Base-by-base conservation (phyloP, 257 asterid species). In the Nicotiana tomentosiformis region DNA sequence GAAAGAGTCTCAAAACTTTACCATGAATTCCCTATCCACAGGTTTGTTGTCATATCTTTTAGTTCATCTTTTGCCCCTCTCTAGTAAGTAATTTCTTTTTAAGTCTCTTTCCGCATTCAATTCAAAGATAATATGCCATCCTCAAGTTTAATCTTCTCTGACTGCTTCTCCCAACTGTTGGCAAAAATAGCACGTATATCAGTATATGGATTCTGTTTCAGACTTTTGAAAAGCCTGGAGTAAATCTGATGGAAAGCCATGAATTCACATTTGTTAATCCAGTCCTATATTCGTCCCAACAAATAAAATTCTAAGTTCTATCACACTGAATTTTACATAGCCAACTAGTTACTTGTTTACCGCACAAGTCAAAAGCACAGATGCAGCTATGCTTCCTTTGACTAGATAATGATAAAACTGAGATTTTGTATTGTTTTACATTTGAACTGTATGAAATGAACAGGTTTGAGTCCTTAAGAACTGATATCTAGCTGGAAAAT, bases 11-110 rank as follows among this genome's bases (percentile, higher is more conserved):
- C 91, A 1, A 67, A 85, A 66, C 96, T 91, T 65, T 94, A 85
- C 60, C 97, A 97, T 10, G 93, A 88, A 56, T 94, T 88, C 77
- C 90, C 93, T 2, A 86, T 93, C 84, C 95, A 91, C 96, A 95
- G 99, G 99, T 95, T 20, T 16, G 65, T 58, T 58, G 90, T 81
- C 43, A 11, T 29, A 51, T 67, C 61, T 51, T 55, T 66, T 16
- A 65, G 46, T 46, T 51, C 20, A 30, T 49, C 10, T 14, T 20
- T 66, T 15, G 72, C 64, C 58, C 18, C n/a, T 32, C 51, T 51
- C 26, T 66, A 10, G 11, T 66, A 16, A 66, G 6, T 4, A 67
- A 17, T 32, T 33, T 66, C 70, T 1, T 66, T 32, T 32, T 5
- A 15, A 4, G 32, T 66, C 49, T 15, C 74, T 76, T 8, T 32